Evolutionary conservation across 2,329 filamentous ascomycete species (phyloP).

Genomic region (Aureobasidium pullulans): DNA sequence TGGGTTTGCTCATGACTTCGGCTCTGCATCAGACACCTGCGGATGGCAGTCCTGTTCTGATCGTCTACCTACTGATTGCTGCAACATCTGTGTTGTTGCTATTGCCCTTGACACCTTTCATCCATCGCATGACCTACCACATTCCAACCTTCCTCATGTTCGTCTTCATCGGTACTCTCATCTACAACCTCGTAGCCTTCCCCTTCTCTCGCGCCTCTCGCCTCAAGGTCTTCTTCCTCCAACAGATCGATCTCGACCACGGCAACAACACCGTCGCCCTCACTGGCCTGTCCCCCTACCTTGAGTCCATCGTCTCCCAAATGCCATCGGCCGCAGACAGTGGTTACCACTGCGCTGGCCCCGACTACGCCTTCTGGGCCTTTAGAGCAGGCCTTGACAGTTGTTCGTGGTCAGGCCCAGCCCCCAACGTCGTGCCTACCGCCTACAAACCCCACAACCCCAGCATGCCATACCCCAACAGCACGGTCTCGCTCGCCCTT

Average conservation of each 20-base stretch:
- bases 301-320: constrained; percentile 57
- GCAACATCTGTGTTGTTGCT: constrained; percentile 63
- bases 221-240: constrained; percentile 82
- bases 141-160: constrained; percentile 69
- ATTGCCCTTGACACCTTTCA: constrained; percentile 70
- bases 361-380: constrained; percentile 27
- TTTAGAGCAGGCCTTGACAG: constrained; percentile 48
- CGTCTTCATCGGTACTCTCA: constrained; percentile 65
- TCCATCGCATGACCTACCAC: constrained; percentile 79
- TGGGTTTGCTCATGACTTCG: constrained; percentile 64
- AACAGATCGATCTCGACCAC: constrained; percentile 66
- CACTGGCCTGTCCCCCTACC: constrained; percentile 59
- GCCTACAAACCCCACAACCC: constrained; percentile 2
- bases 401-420: constrained; percentile 65
- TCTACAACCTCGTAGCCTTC: constrained; percentile 82
- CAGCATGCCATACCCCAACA: constrained; percentile 13
- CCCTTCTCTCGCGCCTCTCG: constrained; percentile 75
- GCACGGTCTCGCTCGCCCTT: constrained; percentile 23
- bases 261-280: constrained; percentile 64
- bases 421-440: constrained; percentile 52
- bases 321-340: constrained; percentile 65
- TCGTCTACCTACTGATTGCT: constrained; percentile 65
- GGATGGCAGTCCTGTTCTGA: constrained; percentile 67
- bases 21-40: constrained; percentile 73
- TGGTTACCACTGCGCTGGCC: constrained; percentile 32